Evolutionary conservation across 2,329 filamentous ascomycete genomes (phyloP), one percentile per base, ranked within the genome.

Genomic region (Pestalotiopsis sp.): DNA sequence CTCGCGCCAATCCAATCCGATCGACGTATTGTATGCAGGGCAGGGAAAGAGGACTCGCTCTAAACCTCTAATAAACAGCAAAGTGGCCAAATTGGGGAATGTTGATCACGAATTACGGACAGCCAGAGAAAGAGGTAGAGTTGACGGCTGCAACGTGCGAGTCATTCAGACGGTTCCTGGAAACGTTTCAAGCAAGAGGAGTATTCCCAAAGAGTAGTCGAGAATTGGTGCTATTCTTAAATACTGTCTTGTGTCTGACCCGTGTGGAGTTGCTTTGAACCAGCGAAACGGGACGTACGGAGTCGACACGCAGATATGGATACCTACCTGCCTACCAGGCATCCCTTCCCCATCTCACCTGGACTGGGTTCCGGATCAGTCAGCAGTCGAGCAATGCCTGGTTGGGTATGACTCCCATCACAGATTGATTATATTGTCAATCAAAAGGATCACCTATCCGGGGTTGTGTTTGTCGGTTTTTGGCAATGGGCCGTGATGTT

Each of bases 151-250:
- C 30, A 61, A 39, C 24, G 58, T 35, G 30, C 58, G 58, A 61
- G 58, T 61, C 58, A 61, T 61, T 61, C 58, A 61, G 20, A 61
- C 10, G 30, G 58, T 40, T 35, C 26, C 58, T n/a, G 56, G 24
- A 35, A 39, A 39, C 30, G 58, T 61, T 61, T 61, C 58, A 61
- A 39, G 17, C 38, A n/a, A 52, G 17, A 20, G 26, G 26, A 35
- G 58, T 61, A 61, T 61, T 30, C 38, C 7, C 22, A 30, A 26
- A 26, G 20, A 58, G 22, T 52, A 26, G 17, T 52, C 44, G 44
- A 52, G 58, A 61, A 30, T 38, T 30, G 58, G n/a, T 61, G 58
- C 58, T 61, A 61, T 61, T 61, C 58, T 61, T 61, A 61, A 61
- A 39, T 61, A 20, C 20, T 52, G 44, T 52, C 20, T 58, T 22